Conservation (phyloP, 164 flowering plant species). For the Sextonia rubra region DNA sequence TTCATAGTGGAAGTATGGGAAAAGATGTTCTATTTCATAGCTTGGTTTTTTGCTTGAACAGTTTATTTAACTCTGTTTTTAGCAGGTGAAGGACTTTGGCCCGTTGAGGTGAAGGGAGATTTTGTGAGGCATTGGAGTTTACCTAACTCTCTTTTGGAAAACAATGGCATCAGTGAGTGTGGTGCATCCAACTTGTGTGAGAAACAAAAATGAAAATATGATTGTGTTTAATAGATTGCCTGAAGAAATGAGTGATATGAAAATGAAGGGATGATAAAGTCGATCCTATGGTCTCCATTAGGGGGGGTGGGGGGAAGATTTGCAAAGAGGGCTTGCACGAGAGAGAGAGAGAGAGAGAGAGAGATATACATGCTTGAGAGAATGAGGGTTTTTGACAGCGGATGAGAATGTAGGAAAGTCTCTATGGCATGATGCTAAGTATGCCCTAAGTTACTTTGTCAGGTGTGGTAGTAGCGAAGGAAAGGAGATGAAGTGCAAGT, state of each 20-base stretch:
- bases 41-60: neutral
- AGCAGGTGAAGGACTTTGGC: constrained; percentile 7
- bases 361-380: no score
- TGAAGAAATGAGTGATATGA: constrained; percentile 72
- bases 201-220: constrained; percentile 41
- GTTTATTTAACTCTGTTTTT: neutral
- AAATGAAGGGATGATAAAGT: constrained; percentile 73
- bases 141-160: neutral
- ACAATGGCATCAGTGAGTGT: constrained; percentile 54
- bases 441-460: no score
- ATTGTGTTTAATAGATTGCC: constrained; percentile 57
- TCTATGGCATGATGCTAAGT: no score
- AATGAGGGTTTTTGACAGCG: no score
- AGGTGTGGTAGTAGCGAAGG: no score
- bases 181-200: constrained; percentile 37
- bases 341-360: no score
- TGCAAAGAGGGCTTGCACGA: no score
- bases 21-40: no score
- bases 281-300: neutral
- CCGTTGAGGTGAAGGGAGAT: neutral
- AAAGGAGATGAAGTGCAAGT: no score
- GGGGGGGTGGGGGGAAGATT: no score
- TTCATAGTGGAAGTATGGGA: no score
- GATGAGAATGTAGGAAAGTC: no score
- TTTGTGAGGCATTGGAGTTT: neutral